Evolutionary conservation across 1,139 yeast species (phyloP).

Genomic region (Sugiyamaella japonica): DNA sequence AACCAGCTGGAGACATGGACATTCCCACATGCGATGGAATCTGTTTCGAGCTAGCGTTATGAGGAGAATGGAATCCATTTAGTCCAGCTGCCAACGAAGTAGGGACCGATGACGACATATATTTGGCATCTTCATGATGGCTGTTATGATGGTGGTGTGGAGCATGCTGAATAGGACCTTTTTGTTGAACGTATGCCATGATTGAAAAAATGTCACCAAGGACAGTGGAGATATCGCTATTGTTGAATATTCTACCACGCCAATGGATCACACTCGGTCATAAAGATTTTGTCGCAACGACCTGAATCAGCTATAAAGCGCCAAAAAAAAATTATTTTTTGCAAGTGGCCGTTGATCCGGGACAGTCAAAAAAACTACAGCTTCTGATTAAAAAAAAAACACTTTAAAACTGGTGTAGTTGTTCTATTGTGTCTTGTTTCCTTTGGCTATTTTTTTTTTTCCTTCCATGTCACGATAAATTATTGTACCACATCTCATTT

Average conservation of each 20-base stretch:
- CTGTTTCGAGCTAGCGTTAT: not conserved
- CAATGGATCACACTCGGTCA: not conserved
- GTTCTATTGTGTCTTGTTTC: not conserved
- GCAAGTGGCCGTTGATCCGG: no score
- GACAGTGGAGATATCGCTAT: not conserved
- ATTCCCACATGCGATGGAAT: not conserved
- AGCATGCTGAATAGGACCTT: constrained; percentile 11
- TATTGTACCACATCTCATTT: constrained; percentile 1
- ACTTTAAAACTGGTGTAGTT: not conserved
- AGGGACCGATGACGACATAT: constrained; percentile 14
- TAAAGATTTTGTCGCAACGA: not conserved
- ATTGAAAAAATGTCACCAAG: not conserved
- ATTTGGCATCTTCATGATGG: constrained; percentile 12
- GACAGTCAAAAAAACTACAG: not conserved
- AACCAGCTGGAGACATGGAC: constrained; percentile 6
- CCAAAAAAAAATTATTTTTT: not conserved
- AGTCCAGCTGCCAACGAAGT: constrained; percentile 2
- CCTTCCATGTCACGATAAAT: constrained; percentile 1
- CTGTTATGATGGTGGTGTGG: constrained; percentile 13
- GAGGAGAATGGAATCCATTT: constrained; percentile 5
- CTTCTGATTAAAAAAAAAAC: not conserved
- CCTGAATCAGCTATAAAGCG: not conserved
- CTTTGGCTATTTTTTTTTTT: not conserved
- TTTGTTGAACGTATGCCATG: constrained; percentile 17
- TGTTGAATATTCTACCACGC: not conserved